Evolutionary conservation across 805 yeast genomes (phyloP), one percentile per base, ranked within the genome.

Genomic region (Lachancea cidri): DNA sequence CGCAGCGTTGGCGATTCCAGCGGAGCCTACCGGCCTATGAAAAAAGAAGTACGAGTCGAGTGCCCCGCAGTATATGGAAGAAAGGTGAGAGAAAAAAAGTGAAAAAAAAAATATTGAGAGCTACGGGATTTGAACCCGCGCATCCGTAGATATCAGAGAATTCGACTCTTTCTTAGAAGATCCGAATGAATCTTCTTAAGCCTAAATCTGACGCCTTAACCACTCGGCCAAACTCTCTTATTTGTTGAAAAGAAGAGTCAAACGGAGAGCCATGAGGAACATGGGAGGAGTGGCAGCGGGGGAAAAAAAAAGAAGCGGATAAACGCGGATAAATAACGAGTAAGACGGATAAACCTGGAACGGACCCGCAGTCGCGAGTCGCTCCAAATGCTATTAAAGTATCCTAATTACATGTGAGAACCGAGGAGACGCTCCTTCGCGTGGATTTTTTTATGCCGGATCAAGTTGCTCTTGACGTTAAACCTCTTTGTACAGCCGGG

Each of bases 401-500:
- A 22, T n/a, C 27, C 27, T 22, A 22, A 7, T 22, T 22, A 22
- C 27, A 22, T 22, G 27, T 22, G 7, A 11, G 7, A 7, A 7
- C 9, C 27, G 27, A 22, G 27, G 27, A 7, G 9, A 11, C 8
- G 33, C 14, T 24, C 27, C 29, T 44, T 35, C 36, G 25, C 36
- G 38, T 87, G 96, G 33, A 85, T 71, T 55, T 78, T 77, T 48
- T 76, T 73, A 60, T 87, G 96, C 46, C 96, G 70, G 4, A 83
- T 78, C 79, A 87, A 78, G 55, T 87, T 89, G 31, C 86, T 78
- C 55, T 86, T 76, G 16, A 89, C 88, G 14, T 82, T 77, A 57
- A 87, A 87, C 3, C 73, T 54, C 53, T 81, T 78, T 0, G 76
- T 77, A 61, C 96, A 87, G 15, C 73, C 76, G 1, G 66, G 66